phyloP scores from a whole-genome alignment of 2,329 filamentous ascomycete genomes.

The Seiridium cupressi region DNA sequence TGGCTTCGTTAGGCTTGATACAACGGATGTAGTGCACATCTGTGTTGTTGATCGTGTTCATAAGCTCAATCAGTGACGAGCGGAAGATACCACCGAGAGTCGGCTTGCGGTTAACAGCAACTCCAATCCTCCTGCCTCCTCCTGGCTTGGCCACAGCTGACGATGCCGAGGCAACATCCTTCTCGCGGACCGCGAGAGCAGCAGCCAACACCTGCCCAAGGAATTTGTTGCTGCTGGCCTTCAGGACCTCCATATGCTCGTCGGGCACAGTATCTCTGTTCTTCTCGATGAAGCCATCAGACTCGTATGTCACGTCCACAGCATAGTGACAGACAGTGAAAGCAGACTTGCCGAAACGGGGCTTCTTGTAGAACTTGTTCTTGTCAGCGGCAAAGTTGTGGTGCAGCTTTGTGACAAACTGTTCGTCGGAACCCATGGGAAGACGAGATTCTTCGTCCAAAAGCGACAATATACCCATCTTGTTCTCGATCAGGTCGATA shows the following conservation, averaged over 20 bases:
- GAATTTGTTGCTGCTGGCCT: constrained; percentile 81
- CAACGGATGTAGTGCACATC: constrained; percentile 99
- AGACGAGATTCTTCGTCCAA: constrained; percentile 95
- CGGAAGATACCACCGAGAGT: constrained; percentile 99
- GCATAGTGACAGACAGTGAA: constrained; percentile 99
- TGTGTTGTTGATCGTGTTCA: constrained; percentile 96
- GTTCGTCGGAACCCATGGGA: constrained; percentile 95
- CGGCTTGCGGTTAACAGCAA: constrained; percentile 92
- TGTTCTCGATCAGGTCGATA: constrained; percentile 97
- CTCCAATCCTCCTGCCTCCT: constrained; percentile 81
- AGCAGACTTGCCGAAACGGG: constrained; percentile 91
- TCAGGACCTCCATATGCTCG: constrained; percentile 93
- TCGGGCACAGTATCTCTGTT: constrained; percentile 98
- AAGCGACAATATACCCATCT: constrained; percentile 86
- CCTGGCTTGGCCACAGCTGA: constrained; percentile 76
- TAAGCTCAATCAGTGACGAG: constrained; percentile 94
- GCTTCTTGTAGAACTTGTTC: constrained; percentile 98
- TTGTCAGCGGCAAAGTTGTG: constrained; percentile 86
- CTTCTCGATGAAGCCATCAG: constrained; percentile 98
- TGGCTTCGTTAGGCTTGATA: constrained; percentile 98
- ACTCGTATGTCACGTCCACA: constrained; percentile 97
- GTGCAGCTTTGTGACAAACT: constrained; percentile 94
- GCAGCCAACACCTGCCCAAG: constrained; percentile 81
- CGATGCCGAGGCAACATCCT: constrained; percentile 67
- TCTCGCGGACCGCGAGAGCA: constrained; percentile 83